Conservation (phyloP, 2,329 filamentous ascomycete genomes). For the Venturia aucupariae region DNA sequence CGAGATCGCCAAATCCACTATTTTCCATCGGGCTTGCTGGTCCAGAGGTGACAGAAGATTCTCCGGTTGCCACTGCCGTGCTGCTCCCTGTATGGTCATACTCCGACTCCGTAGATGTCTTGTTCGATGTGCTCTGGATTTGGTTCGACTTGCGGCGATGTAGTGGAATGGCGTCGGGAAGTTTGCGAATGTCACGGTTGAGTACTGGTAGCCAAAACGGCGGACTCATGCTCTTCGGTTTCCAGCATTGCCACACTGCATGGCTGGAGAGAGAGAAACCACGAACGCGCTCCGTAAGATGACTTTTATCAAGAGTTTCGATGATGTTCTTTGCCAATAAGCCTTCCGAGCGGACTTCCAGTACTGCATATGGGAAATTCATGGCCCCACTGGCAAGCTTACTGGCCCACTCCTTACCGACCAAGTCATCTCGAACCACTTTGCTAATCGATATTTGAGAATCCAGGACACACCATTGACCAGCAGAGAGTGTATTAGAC, state of each 20-base stretch:
- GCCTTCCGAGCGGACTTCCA: constrained; percentile 43
- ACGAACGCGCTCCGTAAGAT: constrained; percentile 42
- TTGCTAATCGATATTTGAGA: constrained; percentile 35
- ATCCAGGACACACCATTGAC: constrained; percentile 41
- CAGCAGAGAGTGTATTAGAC: constrained; percentile 33
- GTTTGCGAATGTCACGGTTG: constrained; percentile 42
- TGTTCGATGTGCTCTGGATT: background rate
- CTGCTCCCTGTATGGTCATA: constrained; percentile 8
- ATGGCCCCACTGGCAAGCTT: constrained; percentile 20
- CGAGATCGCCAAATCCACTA: background rate
- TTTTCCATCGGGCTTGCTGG: background rate
- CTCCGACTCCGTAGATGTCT: constrained; percentile 4
- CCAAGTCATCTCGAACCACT: constrained; percentile 22
- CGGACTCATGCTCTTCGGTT: constrained; percentile 34
- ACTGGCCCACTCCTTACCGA: constrained; percentile 25
- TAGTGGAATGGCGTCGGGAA: constrained; percentile 31
- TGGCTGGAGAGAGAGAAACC: constrained; percentile 47
- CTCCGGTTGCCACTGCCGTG: constrained; percentile 9
- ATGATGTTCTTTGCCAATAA: constrained; percentile 30
- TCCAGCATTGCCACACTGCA: constrained; percentile 40
- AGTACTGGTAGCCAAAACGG: constrained; percentile 41
- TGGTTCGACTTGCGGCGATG: constrained; percentile 4
- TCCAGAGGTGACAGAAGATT: constrained; percentile 11
- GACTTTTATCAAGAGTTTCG: constrained; percentile 36
- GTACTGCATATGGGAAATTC: constrained; percentile 42